A percentile compares a stretch with the other conserved stretches of the same genome.
These are phyloP conservation scores for Neocallimastix lanati DNA, from an alignment of 192 early-diverging fungal species.

Conservation along the genomic window DNA sequence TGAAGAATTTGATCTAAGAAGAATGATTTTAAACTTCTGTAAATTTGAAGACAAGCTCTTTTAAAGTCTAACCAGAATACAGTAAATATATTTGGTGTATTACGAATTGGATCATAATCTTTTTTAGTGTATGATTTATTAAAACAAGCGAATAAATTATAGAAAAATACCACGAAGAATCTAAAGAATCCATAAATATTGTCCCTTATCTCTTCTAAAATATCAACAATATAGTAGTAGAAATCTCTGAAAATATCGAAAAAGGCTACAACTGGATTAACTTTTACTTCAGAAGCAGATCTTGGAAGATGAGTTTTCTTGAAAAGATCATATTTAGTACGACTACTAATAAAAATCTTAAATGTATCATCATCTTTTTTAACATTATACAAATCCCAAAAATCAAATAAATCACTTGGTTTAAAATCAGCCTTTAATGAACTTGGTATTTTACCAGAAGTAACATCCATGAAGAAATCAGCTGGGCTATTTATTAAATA, in stretches of 20 bases:
- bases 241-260: not conserved
- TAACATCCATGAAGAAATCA: constrained; percentile 53
- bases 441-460: constrained; percentile 26
- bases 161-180: not conserved
- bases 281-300: not conserved
- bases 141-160: not conserved
- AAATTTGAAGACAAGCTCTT: constrained; percentile 23
- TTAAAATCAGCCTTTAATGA: constrained; percentile 13
- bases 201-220: not conserved
- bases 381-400: constrained; percentile 11
- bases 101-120: constrained; percentile 3
- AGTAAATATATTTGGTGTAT: constrained; percentile 16
- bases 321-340: not conserved
- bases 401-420: constrained; percentile 19
- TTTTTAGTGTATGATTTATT: not conserved
- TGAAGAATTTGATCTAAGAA: constrained; percentile 33
- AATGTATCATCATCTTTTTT: not conserved
- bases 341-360: not conserved
- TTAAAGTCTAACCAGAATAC: constrained; percentile 25
- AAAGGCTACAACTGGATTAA: not conserved
- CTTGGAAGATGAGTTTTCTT: not conserved
- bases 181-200: not conserved
- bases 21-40: constrained; percentile 18
- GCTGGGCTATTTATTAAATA: constrained; percentile 20
- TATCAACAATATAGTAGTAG: not conserved